A percentile compares a stretch with the other conserved stretches of the same genome.
phyloP scores from a whole-genome alignment of 148 eudicot genomes.

The Cornus suecica region DNA sequence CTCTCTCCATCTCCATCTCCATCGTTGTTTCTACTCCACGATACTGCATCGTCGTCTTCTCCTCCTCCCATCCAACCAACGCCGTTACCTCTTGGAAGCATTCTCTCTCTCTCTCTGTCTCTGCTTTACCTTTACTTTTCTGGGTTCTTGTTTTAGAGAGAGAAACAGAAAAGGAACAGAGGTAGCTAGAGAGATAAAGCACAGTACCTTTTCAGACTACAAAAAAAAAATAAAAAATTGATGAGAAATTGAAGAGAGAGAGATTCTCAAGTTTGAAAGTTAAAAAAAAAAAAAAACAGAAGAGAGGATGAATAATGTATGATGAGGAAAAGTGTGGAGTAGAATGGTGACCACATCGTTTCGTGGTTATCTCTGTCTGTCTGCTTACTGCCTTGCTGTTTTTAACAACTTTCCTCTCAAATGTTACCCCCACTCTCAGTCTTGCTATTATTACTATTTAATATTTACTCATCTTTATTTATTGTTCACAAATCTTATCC shows the following conservation, averaged over 20 bases:
- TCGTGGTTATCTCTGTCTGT: constrained; percentile 4
- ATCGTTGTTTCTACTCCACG: constrained; percentile 24
- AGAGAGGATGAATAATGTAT: no score
- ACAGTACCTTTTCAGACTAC: background rate
- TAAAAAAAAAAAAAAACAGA: no score
- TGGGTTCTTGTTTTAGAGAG: background rate
- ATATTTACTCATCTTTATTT: background rate
- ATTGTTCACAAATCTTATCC: background rate
- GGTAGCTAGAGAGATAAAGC: constrained; percentile 8
- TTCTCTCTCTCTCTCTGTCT: constrained; percentile 8
- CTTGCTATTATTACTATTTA: background rate
- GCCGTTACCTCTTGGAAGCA: constrained; percentile 41
- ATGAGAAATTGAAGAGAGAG: background rate
- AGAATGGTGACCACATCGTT: constrained; percentile 3
- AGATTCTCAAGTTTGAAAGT: background rate
- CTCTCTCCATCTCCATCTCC: constrained; percentile 10
- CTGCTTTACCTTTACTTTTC: background rate
- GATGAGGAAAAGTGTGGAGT: no score
- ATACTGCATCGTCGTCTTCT: constrained; percentile 36
- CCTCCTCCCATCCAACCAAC: constrained; percentile 41
- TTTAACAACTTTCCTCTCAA: background rate
- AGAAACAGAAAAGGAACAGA: background rate
- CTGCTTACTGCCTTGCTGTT: background rate
- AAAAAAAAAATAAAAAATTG: no score
- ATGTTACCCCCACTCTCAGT: no score